Conservation (phyloP, 2,329 filamentous ascomycete species). For the Sclerotinia sclerotiorum region DNA sequence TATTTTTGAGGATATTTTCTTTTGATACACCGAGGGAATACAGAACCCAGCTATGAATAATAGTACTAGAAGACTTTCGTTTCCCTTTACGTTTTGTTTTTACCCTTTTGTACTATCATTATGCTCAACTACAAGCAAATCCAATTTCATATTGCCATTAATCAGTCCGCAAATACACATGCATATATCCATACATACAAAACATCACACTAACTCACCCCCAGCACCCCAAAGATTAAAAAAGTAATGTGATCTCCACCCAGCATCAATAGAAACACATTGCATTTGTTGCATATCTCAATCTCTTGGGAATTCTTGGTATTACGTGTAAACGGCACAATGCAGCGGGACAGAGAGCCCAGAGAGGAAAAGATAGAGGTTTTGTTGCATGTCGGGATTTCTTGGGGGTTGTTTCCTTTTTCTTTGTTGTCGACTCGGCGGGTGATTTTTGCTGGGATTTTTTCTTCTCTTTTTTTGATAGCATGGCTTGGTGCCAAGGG, state of each 20-base stretch:
- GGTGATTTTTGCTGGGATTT: neutral
- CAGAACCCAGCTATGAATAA: neutral
- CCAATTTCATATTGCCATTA: neutral
- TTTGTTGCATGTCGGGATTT: slow-evolving; percentile 18
- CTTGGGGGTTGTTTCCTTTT: slow-evolving; percentile 14
- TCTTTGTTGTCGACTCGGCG: neutral
- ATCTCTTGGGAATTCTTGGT: slow-evolving; percentile 20
- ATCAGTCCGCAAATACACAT: neutral
- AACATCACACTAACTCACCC: neutral
- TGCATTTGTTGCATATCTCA: slow-evolving; percentile 17
- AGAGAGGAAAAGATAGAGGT: neutral
- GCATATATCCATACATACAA: no score
- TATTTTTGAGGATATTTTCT: no score
- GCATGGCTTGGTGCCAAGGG: slow-evolving; percentile 12
- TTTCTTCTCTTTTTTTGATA: no score
- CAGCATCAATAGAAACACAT: neutral
- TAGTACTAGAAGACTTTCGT: neutral
- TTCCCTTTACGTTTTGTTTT: neutral
- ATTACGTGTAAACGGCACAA: slow-evolving; percentile 8
- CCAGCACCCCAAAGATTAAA: neutral
- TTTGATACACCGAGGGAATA: no score
- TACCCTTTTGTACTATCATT: neutral
- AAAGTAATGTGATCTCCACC: slow-evolving; percentile 1
- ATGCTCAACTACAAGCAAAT: neutral
- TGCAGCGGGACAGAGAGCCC: neutral